Base-by-base conservation (phyloP, 768 basidiomycete species). In the Antrodiella citrinella region DNA sequence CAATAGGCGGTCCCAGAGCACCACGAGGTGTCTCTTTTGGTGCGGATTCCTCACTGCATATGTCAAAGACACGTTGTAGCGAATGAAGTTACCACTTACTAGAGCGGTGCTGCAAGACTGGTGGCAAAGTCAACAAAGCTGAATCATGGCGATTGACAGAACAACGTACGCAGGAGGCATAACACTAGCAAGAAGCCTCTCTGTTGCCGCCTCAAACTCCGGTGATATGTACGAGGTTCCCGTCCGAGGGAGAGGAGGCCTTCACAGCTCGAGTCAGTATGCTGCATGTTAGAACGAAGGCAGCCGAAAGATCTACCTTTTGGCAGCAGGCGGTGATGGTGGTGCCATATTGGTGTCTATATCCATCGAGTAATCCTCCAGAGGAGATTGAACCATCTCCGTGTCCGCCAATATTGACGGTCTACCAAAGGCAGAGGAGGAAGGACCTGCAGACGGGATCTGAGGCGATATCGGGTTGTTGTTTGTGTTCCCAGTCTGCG, bases 141-240 rank as follows among this genome's bases (percentile, higher is more conserved):
- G n/a, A n/a, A n/a, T n/a, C n/a, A n/a, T n/a, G n/a, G n/a, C n/a
- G n/a, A n/a, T n/a, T n/a, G n/a, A n/a, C n/a, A n/a, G n/a, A n/a
- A n/a, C n/a, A 15, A 64, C 69, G 41, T 53, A 77, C 76, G 62
- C 62, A 9, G 61, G 5, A 39, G 74, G 72, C 70, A 76, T 74
- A 5, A 73, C 56, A 2, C 49, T 49, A 9, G 61, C 58, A 30
- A 77, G 58, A 49, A 76, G 73, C 1, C 61, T 53, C 10, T 72
- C 66, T 19, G 65, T 67, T 42, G 61, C 63, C 30, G 30, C 30
- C 15, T 35, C 7, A 7, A 35, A 15, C 30, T n/a, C n/a, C n/a
- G n/a, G n/a, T n/a, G 35, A 10, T 10, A 38, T 38, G 35, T 10
- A 38, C 35, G 35, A 38, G 35, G 35, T 10, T 38, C 35, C 35